A percentile compares a stretch with the other conserved stretches of the same genome.
Conservation (phyloP, 139 green algal genomes). For the Haematococcus lacustris region DNA sequence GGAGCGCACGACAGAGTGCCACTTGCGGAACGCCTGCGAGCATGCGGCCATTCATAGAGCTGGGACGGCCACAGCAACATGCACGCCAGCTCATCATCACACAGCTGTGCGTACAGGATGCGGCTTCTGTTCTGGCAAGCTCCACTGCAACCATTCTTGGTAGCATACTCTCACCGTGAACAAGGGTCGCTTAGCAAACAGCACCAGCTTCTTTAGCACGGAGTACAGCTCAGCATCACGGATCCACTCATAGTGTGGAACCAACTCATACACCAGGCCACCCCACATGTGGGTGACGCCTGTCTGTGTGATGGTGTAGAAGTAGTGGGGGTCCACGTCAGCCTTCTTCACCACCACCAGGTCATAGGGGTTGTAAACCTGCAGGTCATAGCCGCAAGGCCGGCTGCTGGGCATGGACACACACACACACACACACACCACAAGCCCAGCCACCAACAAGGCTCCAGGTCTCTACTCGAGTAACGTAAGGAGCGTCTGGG, state of each 20-base stretch:
- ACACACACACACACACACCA: too few species aligned
- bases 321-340: conserved; percentile 17
- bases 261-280: conserved; percentile 20
- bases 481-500: neutral
- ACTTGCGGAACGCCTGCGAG: conserved; percentile 36
- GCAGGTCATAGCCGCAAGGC: neutral
- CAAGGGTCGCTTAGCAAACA: conserved; percentile 32
- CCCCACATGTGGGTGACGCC: conserved; percentile 22
- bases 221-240: conserved; percentile 31
- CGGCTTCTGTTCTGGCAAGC: too few species aligned
- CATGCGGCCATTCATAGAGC: too few species aligned
- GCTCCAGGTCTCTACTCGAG: neutral
- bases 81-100: too few species aligned
- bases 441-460: too few species aligned
- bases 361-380: conserved; percentile 41
- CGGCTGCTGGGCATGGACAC: too few species aligned
- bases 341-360: conserved; percentile 22
- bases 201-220: conserved; percentile 36
- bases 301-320: conserved; percentile 31
- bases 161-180: conserved; percentile 29
- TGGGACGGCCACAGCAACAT: too few species aligned
- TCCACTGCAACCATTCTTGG: too few species aligned
- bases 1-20: conserved; percentile 21
- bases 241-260: conserved; percentile 31
- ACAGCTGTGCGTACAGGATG: too few species aligned